phyloP scores from a whole-genome alignment of 257 asterid species.

The Mentha longifolia region DNA sequence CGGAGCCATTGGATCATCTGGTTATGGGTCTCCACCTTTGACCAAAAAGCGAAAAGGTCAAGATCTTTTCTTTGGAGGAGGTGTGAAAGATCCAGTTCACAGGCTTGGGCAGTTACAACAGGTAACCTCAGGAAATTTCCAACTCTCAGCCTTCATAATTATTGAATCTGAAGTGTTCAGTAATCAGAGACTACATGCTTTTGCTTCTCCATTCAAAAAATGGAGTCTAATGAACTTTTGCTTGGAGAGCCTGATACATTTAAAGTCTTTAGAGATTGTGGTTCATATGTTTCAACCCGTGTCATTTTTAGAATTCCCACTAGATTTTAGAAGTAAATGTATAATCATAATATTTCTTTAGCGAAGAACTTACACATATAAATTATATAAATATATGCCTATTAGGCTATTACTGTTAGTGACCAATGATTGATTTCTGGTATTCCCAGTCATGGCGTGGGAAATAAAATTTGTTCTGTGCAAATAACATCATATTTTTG shows the following conservation, averaged over 20 bases:
- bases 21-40: conserved; percentile 83
- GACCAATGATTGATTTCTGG: background rate
- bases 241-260: background rate
- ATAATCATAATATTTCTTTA: background rate
- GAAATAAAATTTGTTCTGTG: background rate
- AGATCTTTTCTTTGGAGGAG: conserved; percentile 64
- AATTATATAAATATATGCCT: conserved; percentile 3
- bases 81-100: conserved; percentile 52
- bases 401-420: too few species aligned
- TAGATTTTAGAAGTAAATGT: too few species aligned
- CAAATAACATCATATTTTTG: background rate
- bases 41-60: conserved; percentile 74
- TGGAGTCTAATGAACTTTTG: background rate
- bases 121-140: conserved; percentile 41
- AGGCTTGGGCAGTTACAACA: conserved; percentile 64
- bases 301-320: background rate
- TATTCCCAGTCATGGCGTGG: background rate
- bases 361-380: background rate
- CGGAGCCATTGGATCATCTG: conserved; percentile 90
- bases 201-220: background rate
- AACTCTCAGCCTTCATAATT: conserved; percentile 14
- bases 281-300: background rate
- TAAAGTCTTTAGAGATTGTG: conserved; percentile 4
- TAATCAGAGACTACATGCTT: too few species aligned
- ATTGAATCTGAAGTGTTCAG: background rate